These are phyloP conservation scores for Aspergillus carbonarius DNA, from an alignment of 2,329 filamentous ascomycete species.

Conservation along the genomic window DNA sequence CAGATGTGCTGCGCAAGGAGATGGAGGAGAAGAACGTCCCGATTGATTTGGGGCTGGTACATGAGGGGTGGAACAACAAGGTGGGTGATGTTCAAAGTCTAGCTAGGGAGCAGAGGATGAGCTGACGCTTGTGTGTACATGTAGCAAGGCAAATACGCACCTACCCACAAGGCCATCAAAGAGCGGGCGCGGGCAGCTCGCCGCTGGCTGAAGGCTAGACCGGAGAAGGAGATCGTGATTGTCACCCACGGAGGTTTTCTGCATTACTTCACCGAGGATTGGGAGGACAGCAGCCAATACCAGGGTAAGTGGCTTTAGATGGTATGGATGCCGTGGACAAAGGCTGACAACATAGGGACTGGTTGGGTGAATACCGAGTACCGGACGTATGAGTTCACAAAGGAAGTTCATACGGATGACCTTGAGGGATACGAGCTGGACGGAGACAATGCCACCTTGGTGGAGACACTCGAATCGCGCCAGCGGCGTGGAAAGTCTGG, in stretches of 20 bases:
- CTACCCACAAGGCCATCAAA: slow-evolving; percentile 54
- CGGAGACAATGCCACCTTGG: slow-evolving; percentile 42
- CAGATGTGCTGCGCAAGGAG: slow-evolving; percentile 56
- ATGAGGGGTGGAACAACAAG: slow-evolving; percentile 73
- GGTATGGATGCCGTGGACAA: not conserved
- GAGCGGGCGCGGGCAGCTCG: slow-evolving; percentile 62
- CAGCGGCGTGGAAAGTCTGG: slow-evolving; percentile 40
- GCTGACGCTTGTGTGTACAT: not conserved
- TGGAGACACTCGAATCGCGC: slow-evolving; percentile 45
- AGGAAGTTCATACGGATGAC: slow-evolving; percentile 52
- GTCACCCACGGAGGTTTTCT: slow-evolving; percentile 82
- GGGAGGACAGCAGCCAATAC: slow-evolving; percentile 57
- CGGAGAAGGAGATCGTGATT: slow-evolving; percentile 68
- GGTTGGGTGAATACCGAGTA: slow-evolving; percentile 74
- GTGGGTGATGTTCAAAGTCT: slow-evolving; percentile 16
- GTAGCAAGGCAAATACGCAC: slow-evolving; percentile 46
- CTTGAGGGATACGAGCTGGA: slow-evolving; percentile 36
- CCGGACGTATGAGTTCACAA: slow-evolving; percentile 65
- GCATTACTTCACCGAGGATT: slow-evolving; percentile 84
- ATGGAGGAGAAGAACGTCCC: slow-evolving; percentile 55
- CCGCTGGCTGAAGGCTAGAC: slow-evolving; percentile 52
- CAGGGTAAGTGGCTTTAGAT: slow-evolving; percentile 36
- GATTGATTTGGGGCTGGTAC: slow-evolving; percentile 65
- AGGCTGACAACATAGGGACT: slow-evolving; percentile 54
- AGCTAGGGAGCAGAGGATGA: not conserved